These are phyloP conservation scores for Rhododendron ovatum DNA, from an alignment of 148 eudicot species.

Conservation along the genomic window DNA sequence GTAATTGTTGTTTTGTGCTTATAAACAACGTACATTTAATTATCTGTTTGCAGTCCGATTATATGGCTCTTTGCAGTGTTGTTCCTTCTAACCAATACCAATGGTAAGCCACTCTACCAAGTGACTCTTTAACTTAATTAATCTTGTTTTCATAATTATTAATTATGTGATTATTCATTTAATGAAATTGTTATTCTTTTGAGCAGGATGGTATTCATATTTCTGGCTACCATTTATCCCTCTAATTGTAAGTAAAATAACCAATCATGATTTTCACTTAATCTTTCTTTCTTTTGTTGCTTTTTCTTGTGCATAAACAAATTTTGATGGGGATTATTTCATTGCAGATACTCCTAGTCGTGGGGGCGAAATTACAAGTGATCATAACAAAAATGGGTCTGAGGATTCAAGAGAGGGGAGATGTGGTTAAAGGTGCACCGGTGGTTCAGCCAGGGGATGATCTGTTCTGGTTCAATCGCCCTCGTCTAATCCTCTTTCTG, in stretches of 20 bases:
- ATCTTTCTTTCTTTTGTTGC: not conserved
- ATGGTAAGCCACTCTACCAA: conserved; percentile 26
- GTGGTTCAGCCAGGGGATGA: conserved; percentile 47
- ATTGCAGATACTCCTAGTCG: conserved; percentile 43
- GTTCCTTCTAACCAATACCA: conserved; percentile 43
- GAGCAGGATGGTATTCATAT: conserved; percentile 31
- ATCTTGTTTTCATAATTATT: too few relatives aligned
- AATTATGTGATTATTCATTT: not conserved
- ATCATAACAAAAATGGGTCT: conserved; percentile 56
- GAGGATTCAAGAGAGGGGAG: conserved; percentile 44
- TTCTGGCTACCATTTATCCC: conserved; percentile 52
- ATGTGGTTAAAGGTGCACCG: conserved; percentile 46
- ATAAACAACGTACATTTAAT: not conserved
- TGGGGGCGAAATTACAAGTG: conserved; percentile 59
- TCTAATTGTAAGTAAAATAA: conserved; percentile 30
- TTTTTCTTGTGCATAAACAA: not conserved
- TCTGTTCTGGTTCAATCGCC: conserved; percentile 50
- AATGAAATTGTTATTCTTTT: not conserved
- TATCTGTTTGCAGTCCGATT: conserved; percentile 32
- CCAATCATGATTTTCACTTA: not conserved
- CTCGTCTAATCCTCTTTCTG: conserved; percentile 35
- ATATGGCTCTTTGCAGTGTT: conserved; percentile 47
- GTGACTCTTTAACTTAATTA: too few relatives aligned
- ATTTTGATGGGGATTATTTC: not conserved
- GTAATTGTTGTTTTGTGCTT: not conserved